A percentile compares a stretch with the other conserved stretches of the same genome.
phyloP scores from a whole-genome alignment of 805 yeast genomes.

The Sungouiella blattae region DNA sequence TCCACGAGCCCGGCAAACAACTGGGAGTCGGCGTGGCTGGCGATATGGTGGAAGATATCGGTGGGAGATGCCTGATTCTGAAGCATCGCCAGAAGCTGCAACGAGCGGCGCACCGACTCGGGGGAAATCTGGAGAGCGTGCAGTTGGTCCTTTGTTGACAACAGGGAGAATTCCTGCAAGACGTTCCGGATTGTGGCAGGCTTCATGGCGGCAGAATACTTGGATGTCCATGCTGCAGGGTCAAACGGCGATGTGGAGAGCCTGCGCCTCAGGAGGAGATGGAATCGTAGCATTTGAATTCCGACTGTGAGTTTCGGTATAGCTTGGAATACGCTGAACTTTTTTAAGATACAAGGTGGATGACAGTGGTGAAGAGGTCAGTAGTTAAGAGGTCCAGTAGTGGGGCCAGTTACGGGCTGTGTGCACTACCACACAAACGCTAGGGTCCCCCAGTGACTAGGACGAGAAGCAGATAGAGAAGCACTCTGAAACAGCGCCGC shows the following conservation, averaged over 20 bases:
- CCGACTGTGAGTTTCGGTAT: too few relatives aligned
- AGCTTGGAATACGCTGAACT: too few relatives aligned
- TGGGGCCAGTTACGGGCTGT: too few relatives aligned
- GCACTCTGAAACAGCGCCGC: too few relatives aligned
- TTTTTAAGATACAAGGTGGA: too few relatives aligned
- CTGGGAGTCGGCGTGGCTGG: slow-evolving; percentile 1
- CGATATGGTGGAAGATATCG: slow-evolving; percentile 7
- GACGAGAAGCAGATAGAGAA: too few relatives aligned
- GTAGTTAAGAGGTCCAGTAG: too few relatives aligned
- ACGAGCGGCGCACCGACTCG: not conserved
- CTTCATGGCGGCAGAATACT: not conserved
- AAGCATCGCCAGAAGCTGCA: slow-evolving; percentile 1
- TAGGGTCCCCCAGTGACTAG: too few relatives aligned
- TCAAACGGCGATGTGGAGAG: not conserved
- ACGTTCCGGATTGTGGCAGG: not conserved
- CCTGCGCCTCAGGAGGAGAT: not conserved
- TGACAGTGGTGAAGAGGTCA: too few relatives aligned
- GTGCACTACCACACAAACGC: too few relatives aligned
- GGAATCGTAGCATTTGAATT: not conserved
- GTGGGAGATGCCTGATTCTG: not conserved
- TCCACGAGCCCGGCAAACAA: slow-evolving; percentile 19
- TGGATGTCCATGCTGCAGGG: not conserved
- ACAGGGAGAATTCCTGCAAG: not conserved
- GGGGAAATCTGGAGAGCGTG: not conserved
- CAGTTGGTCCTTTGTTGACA: not conserved